Evolutionary conservation across 345 rosid species (phyloP), one percentile per base, ranked within the genome.

Genomic region (Isatis tinctoria): DNA sequence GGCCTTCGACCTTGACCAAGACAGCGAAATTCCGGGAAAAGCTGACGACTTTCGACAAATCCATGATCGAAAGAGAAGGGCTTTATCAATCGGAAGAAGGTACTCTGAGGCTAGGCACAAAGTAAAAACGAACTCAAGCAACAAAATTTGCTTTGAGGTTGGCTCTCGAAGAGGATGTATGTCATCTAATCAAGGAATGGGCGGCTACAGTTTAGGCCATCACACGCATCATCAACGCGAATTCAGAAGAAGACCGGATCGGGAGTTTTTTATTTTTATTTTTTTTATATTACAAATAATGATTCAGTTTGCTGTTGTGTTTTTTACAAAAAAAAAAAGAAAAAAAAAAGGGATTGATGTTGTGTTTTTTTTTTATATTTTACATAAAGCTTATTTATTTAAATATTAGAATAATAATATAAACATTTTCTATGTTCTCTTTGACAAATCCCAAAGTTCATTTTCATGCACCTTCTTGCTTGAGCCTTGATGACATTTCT

Each of bases 1-100:
- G 96, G 74, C 98, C 98, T 58, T 80, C 82, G 12, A 85, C 83
- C 75, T 91, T 89, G 83, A 94, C 95, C 90, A 91, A 78, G 71
- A 85, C 96, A 13, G 90, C 81, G 65, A 88, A 82, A 49, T 82
- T 85, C 20, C 90, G 85, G 30, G 78, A 87, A 51, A 79, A 76
- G 57, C 82, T 75, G 27, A 84, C 87, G 30, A 76, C 80, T 73
- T 88, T 85, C 5, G 90, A 80, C 14, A 80, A 61, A 80, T 79
- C 92, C 97, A 91, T 90, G 63, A 39, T 61, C 56, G 37, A 62
- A 44, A 47, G 4, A 30, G n/a, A 4, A 35, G 39, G 28, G 60
- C 5, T 28, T 8, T 32, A 44, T 8, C 40, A 47, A 47, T 33
- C 66, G 48, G 67, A 24, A 16, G 5, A 47, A 10, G 72, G 13